A percentile compares a stretch with the other conserved stretches of the same genome.
phyloP scores from a whole-genome alignment of 768 basidiomycete species.

The Rickenella mellea region DNA sequence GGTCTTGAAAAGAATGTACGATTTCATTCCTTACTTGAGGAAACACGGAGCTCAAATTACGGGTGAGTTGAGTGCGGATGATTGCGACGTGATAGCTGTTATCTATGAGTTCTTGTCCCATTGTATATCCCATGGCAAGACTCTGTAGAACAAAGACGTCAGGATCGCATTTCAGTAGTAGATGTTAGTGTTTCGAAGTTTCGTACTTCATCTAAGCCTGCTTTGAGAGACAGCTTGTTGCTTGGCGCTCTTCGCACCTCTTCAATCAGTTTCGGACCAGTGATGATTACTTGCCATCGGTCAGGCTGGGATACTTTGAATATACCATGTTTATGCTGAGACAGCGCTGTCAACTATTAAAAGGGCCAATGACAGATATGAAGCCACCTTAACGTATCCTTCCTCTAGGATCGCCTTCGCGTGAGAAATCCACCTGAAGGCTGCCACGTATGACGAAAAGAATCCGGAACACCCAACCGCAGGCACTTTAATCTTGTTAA shows the following conservation, averaged over 20 bases:
- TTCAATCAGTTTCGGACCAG: slow-evolving; percentile 27
- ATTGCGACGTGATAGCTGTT: slow-evolving; percentile 22
- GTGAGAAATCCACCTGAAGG: slow-evolving; percentile 19
- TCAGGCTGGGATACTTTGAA: slow-evolving; percentile 37
- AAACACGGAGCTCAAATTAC: slow-evolving; percentile 28
- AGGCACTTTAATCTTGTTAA: slow-evolving; percentile 14
- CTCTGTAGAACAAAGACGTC: slow-evolving; percentile 19
- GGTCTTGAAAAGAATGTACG: slow-evolving; percentile 26
- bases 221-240: slow-evolving; percentile 24
- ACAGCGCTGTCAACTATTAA: too few species aligned
- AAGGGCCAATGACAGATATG: too few species aligned
- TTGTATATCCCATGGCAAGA: slow-evolving; percentile 26
- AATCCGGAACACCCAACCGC: slow-evolving; percentile 24
- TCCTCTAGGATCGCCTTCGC: slow-evolving; percentile 24
- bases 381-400: slow-evolving; percentile 24
- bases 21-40: slow-evolving; percentile 37
- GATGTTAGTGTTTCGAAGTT: too few species aligned
- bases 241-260: slow-evolving; percentile 39
- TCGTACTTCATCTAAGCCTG: slow-evolving; percentile 24
- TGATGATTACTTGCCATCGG: slow-evolving; percentile 32
- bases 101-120: slow-evolving; percentile 21
- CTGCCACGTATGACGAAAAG: slow-evolving; percentile 23
- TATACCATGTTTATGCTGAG: slow-evolving; percentile 16
- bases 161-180: too few species aligned
- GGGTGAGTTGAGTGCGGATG: slow-evolving; percentile 21